These are phyloP conservation scores for Iodosphaeria phyllophila DNA, from an alignment of 2,329 filamentous ascomycete genomes.

Conservation along the genomic window DNA sequence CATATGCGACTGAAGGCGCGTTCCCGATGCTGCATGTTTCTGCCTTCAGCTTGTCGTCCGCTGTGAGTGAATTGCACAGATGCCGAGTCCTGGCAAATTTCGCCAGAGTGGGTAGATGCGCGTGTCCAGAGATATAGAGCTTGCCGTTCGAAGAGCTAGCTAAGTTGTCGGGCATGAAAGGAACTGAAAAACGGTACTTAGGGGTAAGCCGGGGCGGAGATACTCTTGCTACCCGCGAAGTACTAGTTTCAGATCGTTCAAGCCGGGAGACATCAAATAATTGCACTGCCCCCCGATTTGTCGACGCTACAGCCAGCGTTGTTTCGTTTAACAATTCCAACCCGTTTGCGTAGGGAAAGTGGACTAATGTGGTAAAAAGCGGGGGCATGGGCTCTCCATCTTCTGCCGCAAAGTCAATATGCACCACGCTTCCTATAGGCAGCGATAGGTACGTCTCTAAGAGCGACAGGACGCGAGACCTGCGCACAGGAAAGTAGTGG, in stretches of 20 bases:
- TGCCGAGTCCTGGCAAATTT: constrained; percentile 14
- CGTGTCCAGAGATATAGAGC: constrained; percentile 22
- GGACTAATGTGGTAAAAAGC: constrained; percentile 13
- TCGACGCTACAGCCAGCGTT: constrained; percentile 19
- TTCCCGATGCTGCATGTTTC: constrained; percentile 3
- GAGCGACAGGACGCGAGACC: constrained; percentile 9
- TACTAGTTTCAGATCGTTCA: too few species aligned
- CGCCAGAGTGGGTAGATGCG: constrained; percentile 14
- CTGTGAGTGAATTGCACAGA: constrained; percentile 17
- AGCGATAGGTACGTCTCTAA: constrained; percentile 17
- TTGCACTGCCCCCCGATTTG: constrained; percentile 11
- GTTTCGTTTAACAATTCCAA: constrained; percentile 19
- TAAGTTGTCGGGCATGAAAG: constrained; percentile 23
- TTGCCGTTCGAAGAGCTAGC: constrained; percentile 11
- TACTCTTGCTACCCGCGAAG: too few species aligned
- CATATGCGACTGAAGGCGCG: constrained; percentile 9
- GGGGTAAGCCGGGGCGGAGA: constrained; percentile 5
- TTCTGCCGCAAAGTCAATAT: constrained; percentile 11
- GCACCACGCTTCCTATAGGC: constrained; percentile 16
- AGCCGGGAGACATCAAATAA: constrained; percentile 11
- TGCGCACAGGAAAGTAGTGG: constrained; percentile 14
- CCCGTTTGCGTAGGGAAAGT: constrained; percentile 21
- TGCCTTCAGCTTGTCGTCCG: constrained; percentile 9
- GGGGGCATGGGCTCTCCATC: too few species aligned
- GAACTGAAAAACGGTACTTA: constrained; percentile 8